Evolutionary conservation across 805 yeast species (phyloP).

Genomic region (Schizosaccharomyces japonicus): DNA sequence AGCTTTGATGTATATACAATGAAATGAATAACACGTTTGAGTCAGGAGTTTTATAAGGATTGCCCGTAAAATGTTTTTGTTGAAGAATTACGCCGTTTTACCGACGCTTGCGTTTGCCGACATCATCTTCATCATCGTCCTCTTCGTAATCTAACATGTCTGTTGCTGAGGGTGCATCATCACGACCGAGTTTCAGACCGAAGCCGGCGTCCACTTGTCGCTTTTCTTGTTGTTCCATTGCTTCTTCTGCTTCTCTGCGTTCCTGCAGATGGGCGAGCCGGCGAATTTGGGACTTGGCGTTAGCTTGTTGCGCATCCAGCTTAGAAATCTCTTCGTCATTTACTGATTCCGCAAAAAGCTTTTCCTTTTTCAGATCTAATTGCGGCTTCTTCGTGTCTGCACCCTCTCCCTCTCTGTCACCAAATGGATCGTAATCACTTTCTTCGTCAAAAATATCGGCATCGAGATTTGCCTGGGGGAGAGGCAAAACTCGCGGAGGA

Average conservation of each 20-base stretch:
- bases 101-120: too few relatives aligned
- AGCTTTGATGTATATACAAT: too few relatives aligned
- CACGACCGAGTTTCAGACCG: not conserved
- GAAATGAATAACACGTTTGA: too few relatives aligned
- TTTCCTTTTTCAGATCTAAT: not conserved
- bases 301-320: not conserved
- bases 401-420: not conserved
- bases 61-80: too few relatives aligned
- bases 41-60: too few relatives aligned
- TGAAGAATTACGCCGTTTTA: too few relatives aligned
- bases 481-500: not conserved
- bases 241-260: not conserved
- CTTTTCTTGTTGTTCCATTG: not conserved
- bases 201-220: slow-evolving; percentile 2
- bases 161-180: not conserved
- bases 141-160: not conserved
- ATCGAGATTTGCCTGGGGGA: not conserved
- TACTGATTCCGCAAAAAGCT: not conserved
- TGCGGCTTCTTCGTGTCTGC: not conserved
- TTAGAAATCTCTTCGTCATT: not conserved
- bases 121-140: not conserved
- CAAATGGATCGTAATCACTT: slow-evolving; percentile 4
- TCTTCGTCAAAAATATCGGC: slow-evolving; percentile 1
- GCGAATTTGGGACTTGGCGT: not conserved
- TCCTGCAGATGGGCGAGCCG: not conserved